Percentiles rank a stretch among this genome's conserved stretches.
Conservation (phyloP, 2,329 filamentous ascomycete genomes). For the Stachybotrys chlorohalonatus region DNA sequence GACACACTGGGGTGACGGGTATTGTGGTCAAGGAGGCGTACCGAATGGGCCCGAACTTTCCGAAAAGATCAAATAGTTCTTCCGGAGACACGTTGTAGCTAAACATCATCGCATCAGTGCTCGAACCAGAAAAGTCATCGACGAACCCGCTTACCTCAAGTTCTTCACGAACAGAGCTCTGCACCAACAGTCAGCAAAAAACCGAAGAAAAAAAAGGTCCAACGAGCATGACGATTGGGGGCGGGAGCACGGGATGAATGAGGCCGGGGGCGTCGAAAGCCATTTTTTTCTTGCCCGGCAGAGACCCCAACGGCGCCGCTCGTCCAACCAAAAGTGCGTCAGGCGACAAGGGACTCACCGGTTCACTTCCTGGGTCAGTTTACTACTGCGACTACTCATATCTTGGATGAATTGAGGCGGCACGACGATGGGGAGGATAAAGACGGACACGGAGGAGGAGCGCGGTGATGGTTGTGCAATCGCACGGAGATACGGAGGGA, state of each 20-base stretch:
- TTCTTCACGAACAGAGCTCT: constrained; percentile 99
- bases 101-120: constrained; percentile 45
- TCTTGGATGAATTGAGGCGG: constrained; percentile 45
- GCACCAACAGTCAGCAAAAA: constrained; percentile 20
- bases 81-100: constrained; percentile 99
- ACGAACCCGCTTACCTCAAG: constrained; percentile 59
- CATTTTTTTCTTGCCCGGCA: not conserved
- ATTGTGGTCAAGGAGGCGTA: constrained; percentile 36
- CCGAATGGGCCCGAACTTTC: constrained; percentile 93
- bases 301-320: not conserved
- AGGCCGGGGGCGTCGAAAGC: not conserved
- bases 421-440: constrained; percentile 18
- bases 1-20: not conserved
- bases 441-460: constrained; percentile 13
- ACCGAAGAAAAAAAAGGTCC: not conserved
- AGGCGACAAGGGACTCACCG: constrained; percentile 44
- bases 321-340: not conserved
- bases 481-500: not conserved
- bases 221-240: not conserved
- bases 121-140: not conserved
- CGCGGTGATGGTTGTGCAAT: not conserved
- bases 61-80: constrained; percentile 97
- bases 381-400: constrained; percentile 95
- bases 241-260: not conserved
- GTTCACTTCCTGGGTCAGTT: constrained; percentile 99